Base-by-base conservation (phyloP, 2,329 filamentous ascomycete genomes). In the Paraconiothyrium brasiliense region DNA sequence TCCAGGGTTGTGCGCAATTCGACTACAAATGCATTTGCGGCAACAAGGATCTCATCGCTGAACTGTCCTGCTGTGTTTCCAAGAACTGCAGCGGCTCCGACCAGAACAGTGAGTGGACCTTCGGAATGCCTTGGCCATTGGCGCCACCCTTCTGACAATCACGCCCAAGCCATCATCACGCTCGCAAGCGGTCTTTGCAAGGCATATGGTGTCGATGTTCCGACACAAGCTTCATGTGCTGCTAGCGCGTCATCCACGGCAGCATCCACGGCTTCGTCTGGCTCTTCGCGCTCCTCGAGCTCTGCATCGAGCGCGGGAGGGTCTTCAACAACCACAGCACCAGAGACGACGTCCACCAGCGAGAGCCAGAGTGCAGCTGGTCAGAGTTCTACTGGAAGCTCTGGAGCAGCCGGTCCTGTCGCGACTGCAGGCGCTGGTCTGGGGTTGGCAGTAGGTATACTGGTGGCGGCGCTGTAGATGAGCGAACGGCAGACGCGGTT, bases 21-120 rank as follows among this genome's bases (percentile, higher is more conserved):
- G 77, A 82, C 54, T 73, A 81, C 55, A 68, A 71, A 39, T 83
- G 81, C 67, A 80, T 83, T 63, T 83, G 81, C 69, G 67, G 65
- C 30, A 81, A 79, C 71, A 61, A 58, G 2, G 63, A 64, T 3
- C 71, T 79, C 37, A 77, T 83, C 57, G 52, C 60, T 43, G 69
- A 67, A 13, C 68, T 83, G 32, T 76, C 78, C 2, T 82, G 81
- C 76, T 83, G 81, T 65, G 78, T 82, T 41, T 71, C 73, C 54
- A 64, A 67, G 24, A 61, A 63, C 5, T 83, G 81, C 66, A 63
- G 62, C 56, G 49, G 67, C 2, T 55, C 64, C 9, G 79, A 81
- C 46, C 74, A 77, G 67, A 57, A 69, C 4, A 61, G 78, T 81
- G 62, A 58, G 76, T 70, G 24, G 11, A 3, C 27, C 4, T 6